These are phyloP conservation scores for Cryoendolithus antarcticus DNA, from an alignment of 2,329 filamentous ascomycete species.

Conservation along the genomic window DNA sequence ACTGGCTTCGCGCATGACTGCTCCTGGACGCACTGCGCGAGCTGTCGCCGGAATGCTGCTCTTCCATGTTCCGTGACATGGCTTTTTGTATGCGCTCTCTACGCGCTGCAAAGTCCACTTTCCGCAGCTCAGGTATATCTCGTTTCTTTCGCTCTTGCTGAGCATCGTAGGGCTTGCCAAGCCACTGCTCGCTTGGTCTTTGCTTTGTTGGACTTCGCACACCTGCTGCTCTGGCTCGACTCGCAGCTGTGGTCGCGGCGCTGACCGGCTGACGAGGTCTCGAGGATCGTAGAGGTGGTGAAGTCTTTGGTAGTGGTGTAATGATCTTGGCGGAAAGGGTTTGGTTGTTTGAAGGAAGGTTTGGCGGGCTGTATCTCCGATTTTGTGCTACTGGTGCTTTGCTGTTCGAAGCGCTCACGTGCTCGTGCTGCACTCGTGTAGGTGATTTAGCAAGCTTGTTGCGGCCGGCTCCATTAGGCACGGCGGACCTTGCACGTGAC, in stretches of 20 bases:
- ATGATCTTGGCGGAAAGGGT: constrained; percentile 60
- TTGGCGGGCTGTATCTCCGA: constrained; percentile 24
- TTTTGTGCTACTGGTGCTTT: constrained; percentile 9
- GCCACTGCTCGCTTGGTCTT: constrained; percentile 38
- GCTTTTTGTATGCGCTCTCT: constrained; percentile 73
- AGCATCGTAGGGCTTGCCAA: constrained; percentile 74
- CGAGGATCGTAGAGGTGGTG: constrained; percentile 68
- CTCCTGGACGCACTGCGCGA: constrained; percentile 3
- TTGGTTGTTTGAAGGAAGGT: constrained; percentile 17
- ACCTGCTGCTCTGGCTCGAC: constrained; percentile 48
- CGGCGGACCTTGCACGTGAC: constrained; percentile 16
- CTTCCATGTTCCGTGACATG: constrained; percentile 71
- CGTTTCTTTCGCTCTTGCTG: constrained; percentile 34
- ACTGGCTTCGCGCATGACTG: constrained; percentile 2
- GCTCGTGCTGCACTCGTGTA: constrained; percentile 9
- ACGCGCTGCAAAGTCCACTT: constrained; percentile 74
- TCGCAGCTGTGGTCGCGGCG: constrained; percentile 57
- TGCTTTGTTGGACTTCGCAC: constrained; percentile 15
- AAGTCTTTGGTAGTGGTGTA: constrained; percentile 56
- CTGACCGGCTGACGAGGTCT: constrained; percentile 70
- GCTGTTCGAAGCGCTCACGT: constrained; percentile 17
- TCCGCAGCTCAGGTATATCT: constrained; percentile 50
- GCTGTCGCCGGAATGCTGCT: constrained; percentile 28
- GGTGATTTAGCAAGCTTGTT: constrained; percentile 19
- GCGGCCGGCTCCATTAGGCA: constrained; percentile 15